Evolutionary conservation across 306 rosid genomes (phyloP).

Genomic region (Datisca glomerata): DNA sequence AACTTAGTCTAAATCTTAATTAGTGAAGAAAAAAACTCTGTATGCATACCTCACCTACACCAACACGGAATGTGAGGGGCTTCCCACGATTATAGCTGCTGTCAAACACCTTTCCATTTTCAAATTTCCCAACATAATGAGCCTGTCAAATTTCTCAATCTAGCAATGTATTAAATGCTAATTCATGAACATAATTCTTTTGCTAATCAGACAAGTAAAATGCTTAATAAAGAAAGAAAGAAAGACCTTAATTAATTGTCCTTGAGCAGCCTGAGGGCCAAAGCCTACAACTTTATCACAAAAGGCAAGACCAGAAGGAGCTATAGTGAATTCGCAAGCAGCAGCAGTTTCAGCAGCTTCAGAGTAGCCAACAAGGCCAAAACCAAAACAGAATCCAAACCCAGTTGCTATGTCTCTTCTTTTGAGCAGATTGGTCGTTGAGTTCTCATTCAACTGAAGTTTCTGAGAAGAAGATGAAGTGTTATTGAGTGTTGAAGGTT

Average conservation of each 20-base stretch:
- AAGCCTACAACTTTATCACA: conserved; percentile 65
- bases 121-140: conserved; percentile 82
- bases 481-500: too few relatives aligned
- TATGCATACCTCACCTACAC: conserved; percentile 84
- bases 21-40: background rate
- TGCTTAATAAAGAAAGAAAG: background rate
- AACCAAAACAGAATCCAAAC: conserved; percentile 36
- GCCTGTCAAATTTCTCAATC: conserved; percentile 44
- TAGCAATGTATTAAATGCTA: too few relatives aligned
- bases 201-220: too few relatives aligned
- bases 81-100: conserved; percentile 92
- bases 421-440: background rate
- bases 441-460: conserved; percentile 2
- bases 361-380: conserved; percentile 20
- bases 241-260: conserved; percentile 74
- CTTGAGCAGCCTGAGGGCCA: conserved; percentile 65
- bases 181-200: too few relatives aligned
- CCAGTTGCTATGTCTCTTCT: conserved; percentile 22
- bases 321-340: conserved; percentile 47
- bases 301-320: conserved; percentile 79
- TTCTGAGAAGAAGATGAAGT: conserved; percentile 8
- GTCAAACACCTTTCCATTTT: conserved; percentile 79
- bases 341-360: conserved; percentile 24
- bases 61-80: conserved; percentile 75
- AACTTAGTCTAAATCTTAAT: background rate